Conservation (phyloP, 768 basidiomycete genomes). For the Podaxis carcinomalis region DNA sequence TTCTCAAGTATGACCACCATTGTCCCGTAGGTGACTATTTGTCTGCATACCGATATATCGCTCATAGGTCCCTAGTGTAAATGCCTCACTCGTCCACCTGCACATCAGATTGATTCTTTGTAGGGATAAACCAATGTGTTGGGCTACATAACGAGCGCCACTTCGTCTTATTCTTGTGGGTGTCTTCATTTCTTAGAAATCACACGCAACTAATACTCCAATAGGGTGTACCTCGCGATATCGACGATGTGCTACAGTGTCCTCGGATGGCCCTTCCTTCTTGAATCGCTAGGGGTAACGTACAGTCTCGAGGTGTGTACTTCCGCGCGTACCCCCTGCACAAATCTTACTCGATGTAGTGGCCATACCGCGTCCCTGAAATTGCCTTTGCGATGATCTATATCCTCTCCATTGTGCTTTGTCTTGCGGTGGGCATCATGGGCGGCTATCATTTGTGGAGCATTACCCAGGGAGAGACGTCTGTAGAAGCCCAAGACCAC, state of each 20-base stretch:
- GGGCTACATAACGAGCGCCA: slow-evolving; percentile 94
- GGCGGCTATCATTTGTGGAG: slow-evolving; percentile 69
- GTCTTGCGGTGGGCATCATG: slow-evolving; percentile 72
- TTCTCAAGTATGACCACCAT: slow-evolving; percentile 89
- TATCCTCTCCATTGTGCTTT: slow-evolving; percentile 71
- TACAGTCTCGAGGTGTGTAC: slow-evolving; percentile 31
- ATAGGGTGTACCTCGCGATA: slow-evolving; percentile 77
- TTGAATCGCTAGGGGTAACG: slow-evolving; percentile 54
- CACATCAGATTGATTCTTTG: background rate
- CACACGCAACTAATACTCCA: background rate
- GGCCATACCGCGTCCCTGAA: slow-evolving; percentile 60
- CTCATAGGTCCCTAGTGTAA: slow-evolving; percentile 22
- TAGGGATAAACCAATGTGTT: slow-evolving; percentile 98
- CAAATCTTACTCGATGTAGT: slow-evolving; percentile 14
- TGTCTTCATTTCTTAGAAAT: slow-evolving; percentile 3
- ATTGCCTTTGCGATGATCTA: slow-evolving; percentile 70
- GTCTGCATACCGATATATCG: slow-evolving; percentile 2
- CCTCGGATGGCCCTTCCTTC: slow-evolving; percentile 60
- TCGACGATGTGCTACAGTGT: slow-evolving; percentile 56
- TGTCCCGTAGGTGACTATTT: slow-evolving; percentile 66
- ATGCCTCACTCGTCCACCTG: slow-evolving; percentile 4
- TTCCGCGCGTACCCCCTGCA: background rate
- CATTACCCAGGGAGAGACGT: slow-evolving; percentile 73
- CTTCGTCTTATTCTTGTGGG: slow-evolving; percentile 92
- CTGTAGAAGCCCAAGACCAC: slow-evolving; percentile 88